phyloP scores from a whole-genome alignment of 2,329 filamentous ascomycete genomes.

The Macrophomina pseudophaseolina region DNA sequence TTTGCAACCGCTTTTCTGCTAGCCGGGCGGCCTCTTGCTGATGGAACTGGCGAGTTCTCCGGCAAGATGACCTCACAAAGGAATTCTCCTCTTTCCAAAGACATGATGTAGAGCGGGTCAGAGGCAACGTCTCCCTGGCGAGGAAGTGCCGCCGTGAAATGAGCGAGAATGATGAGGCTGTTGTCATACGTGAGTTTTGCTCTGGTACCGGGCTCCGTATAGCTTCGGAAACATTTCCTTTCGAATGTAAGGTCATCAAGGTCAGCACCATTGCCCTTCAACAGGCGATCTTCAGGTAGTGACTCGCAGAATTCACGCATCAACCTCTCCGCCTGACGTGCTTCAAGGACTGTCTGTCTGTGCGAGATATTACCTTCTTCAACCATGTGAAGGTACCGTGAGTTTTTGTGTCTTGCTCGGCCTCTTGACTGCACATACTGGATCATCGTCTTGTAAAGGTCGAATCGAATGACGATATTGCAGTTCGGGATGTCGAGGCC shows the following conservation, averaged over 20 bases:
- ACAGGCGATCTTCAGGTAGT: slow-evolving; percentile 74
- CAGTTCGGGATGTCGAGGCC: slow-evolving; percentile 70
- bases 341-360: slow-evolving; percentile 60
- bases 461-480: slow-evolving; percentile 75
- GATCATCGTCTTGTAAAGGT: slow-evolving; percentile 87
- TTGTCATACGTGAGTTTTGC: slow-evolving; percentile 80
- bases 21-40: slow-evolving; percentile 66
- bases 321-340: slow-evolving; percentile 61
- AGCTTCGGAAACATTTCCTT: slow-evolving; percentile 58
- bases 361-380: slow-evolving; percentile 73
- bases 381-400: slow-evolving; percentile 83
- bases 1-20: slow-evolving; percentile 78
- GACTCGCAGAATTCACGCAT: slow-evolving; percentile 78
- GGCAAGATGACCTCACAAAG: slow-evolving; percentile 82
- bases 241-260: slow-evolving; percentile 62
- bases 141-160: slow-evolving; percentile 74
- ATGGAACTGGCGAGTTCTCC: slow-evolving; percentile 71
- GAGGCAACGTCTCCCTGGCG: slow-evolving; percentile 53
- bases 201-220: slow-evolving; percentile 68
- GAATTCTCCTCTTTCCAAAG: slow-evolving; percentile 63
- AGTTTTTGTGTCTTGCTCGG: slow-evolving; percentile 77
- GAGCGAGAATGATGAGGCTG: slow-evolving; percentile 72
- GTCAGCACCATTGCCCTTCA: slow-evolving; percentile 55
- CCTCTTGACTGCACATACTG: slow-evolving; percentile 94
- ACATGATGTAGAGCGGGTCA: slow-evolving; percentile 67